Base-by-base conservation (phyloP, 495 filamentous ascomycete species). In the Aspergillus heteromorphus region DNA sequence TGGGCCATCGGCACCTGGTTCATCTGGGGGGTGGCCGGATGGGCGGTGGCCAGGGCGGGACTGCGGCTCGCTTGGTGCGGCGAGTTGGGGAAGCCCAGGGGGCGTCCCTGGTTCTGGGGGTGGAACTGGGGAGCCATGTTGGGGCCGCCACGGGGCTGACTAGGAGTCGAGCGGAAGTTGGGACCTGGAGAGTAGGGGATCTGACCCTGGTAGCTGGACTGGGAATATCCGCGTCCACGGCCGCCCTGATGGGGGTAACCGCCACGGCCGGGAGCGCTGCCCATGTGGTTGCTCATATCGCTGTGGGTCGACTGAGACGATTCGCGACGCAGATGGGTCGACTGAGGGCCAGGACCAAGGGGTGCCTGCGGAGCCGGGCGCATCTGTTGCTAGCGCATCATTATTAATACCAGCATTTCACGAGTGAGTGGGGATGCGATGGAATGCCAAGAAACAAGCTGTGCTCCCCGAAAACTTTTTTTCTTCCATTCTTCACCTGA, bases 271-370 rank as follows among this genome's bases (percentile, higher is more conserved):
- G 75, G 65, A 53, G 65, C 80, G 64, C 66, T 81, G 58, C 65
- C 65, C 66, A 77, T 70, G 50, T 76, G 73, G 67, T 83, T 84
- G 66, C 80, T 79, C 73, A 86, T 82, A 49, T 95, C 89, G 69
- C 84, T 85, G 64, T 91, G 87, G 43, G 83, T 78, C 11, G 87
- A 90, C 67, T 89, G 86, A 4, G 88, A 86, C 16, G 91, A 95
- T 63, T 91, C 87, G 60, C 88, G 84, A 47, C 91, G 85, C 49
- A 87, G 75, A 65, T 96, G 91, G 61, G 79, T 81, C 30, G 81
- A 72, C 62, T 88, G 87, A 31, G 78, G 65, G 23, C 80, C 82
- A 56, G 87, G 76, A 45, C 82, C 80, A 40, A 79, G 73, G 51
- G 79, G 75, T 40, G 78, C 77, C 64, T 89, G 85, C 48, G 73